These are phyloP conservation scores for Falciphora oryzae DNA, from an alignment of 2,329 filamentous ascomycete species.

Conservation along the genomic window DNA sequence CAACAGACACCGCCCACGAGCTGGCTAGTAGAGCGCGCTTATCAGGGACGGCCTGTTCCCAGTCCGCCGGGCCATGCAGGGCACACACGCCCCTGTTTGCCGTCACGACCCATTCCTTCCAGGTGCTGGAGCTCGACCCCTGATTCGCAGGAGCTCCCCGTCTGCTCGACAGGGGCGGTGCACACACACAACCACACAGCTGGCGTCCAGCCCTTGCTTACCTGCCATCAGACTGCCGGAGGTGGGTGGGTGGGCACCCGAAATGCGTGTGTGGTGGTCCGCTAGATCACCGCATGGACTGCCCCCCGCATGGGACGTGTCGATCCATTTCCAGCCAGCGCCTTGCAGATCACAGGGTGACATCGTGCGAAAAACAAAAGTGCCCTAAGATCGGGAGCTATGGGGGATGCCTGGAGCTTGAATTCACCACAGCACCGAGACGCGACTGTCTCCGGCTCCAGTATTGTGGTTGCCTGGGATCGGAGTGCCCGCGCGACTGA, in stretches of 20 bases:
- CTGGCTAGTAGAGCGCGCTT: neutral
- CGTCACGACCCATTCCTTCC: neutral
- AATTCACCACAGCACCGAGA: neutral
- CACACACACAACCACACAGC: neutral
- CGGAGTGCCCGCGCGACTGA: too few species aligned
- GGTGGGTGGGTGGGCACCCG: neutral
- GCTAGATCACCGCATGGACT: too few species aligned
- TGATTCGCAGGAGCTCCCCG: neutral
- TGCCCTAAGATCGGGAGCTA: neutral
- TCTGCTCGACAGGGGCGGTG: neutral
- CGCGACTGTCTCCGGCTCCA: neutral
- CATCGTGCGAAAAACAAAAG: neutral
- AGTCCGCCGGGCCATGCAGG: too few species aligned
- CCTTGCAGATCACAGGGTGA: neutral
- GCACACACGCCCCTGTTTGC: too few species aligned
- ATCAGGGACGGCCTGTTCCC: neutral
- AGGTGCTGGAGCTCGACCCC: too few species aligned
- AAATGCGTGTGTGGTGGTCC: neutral
- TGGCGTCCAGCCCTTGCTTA: neutral
- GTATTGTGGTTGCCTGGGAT: neutral
- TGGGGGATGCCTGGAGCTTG: neutral
- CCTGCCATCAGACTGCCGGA: neutral
- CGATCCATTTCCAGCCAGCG: neutral
- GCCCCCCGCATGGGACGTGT: neutral
- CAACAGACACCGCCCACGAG: neutral